Evolutionary conservation across 306 rosid species (phyloP).

Genomic region (Crotalaria pallida): DNA sequence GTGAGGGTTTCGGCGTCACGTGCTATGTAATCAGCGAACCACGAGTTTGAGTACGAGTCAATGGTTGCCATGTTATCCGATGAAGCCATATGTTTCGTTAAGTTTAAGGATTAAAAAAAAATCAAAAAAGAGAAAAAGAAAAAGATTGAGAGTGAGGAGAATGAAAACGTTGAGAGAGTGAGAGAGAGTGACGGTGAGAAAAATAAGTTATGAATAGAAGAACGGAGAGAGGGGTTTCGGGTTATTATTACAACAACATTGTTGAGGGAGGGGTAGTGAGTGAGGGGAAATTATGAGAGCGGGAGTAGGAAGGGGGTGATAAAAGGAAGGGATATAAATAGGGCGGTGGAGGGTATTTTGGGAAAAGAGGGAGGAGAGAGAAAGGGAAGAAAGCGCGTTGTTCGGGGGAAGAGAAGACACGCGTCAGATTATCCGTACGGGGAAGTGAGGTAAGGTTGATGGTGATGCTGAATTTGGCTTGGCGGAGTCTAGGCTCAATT

Average conservation of each 20-base stretch:
- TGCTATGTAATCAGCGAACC: conserved; percentile 47
- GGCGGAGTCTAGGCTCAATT: not conserved
- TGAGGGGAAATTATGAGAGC: not conserved
- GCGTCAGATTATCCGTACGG: conserved; percentile 55
- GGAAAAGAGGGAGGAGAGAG: not conserved
- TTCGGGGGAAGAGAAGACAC: conserved; percentile 43
- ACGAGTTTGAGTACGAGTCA: conserved; percentile 51
- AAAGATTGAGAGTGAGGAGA: not conserved
- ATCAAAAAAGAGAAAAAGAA: no score
- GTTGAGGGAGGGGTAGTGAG: not conserved
- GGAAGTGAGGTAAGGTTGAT: not conserved
- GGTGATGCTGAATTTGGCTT: conserved; percentile 6
- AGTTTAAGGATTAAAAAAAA: no score
- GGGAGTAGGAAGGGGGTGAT: not conserved
- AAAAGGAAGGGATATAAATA: conserved; percentile 40
- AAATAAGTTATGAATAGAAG: no score
- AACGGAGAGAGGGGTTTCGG: no score
- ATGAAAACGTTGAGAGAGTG: no score
- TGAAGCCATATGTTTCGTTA: conserved; percentile 39
- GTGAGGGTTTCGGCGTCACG: conserved; percentile 55
- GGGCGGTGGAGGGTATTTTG: conserved; percentile 39
- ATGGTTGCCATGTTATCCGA: conserved; percentile 44
- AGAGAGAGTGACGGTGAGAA: not conserved
- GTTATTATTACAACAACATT: no score
- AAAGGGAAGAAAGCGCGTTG: conserved; percentile 65